phyloP scores from a whole-genome alignment of 345 rosid genomes.

The Laguncularia racemosa region DNA sequence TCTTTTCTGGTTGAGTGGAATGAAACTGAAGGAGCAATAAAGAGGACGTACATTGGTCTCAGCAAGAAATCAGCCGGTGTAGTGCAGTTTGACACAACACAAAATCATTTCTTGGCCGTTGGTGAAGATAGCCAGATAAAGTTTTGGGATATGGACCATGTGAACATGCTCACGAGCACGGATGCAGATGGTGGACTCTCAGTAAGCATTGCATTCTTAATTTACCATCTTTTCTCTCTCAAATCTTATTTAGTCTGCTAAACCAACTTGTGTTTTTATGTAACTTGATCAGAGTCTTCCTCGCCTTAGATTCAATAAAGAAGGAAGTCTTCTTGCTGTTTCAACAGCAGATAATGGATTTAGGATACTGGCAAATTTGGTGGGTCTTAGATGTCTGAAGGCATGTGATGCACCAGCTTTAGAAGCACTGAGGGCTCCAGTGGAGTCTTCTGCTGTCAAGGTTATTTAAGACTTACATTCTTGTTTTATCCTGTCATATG shows the following conservation, averaged over 20 bases:
- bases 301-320: conserved; percentile 65
- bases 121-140: conserved; percentile 61
- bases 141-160: conserved; percentile 75
- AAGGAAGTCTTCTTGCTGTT: conserved; percentile 57
- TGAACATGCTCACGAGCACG: conserved; percentile 32
- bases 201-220: conserved; percentile 25
- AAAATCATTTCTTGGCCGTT: conserved; percentile 57
- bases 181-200: conserved; percentile 73
- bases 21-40: conserved; percentile 68
- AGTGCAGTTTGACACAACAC: conserved; percentile 64
- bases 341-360: conserved; percentile 56
- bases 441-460: conserved; percentile 52
- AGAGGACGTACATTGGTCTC: conserved; percentile 57
- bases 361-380: conserved; percentile 54
- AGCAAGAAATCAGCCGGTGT: conserved; percentile 54
- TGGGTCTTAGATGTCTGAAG: conserved; percentile 44
- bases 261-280: neutral
- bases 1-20: conserved; percentile 77
- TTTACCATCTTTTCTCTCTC: conserved; percentile 1
- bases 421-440: conserved; percentile 52
- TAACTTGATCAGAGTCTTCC: conserved; percentile 36
- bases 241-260: neutral
- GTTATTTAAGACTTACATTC: conserved; percentile 12
- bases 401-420: conserved; percentile 42
- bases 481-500: conserved; percentile 7